phyloP scores from a whole-genome alignment of 176 grass and related monocot species.

The Hsuehochloa calcarea region DNA sequence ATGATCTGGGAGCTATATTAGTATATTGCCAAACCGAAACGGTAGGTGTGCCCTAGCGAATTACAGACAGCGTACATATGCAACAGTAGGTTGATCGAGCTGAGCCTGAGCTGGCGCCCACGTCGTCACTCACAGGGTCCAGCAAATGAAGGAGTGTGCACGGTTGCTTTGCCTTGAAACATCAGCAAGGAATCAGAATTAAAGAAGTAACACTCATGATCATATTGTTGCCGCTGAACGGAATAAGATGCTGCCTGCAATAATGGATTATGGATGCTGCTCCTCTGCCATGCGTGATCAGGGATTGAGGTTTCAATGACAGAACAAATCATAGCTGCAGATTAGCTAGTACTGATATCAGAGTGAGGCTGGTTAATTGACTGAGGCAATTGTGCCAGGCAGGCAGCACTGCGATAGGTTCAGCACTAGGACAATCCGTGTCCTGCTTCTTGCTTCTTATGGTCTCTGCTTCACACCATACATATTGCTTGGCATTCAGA shows the following conservation, averaged over 20 bases:
- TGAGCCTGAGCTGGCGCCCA: conserved; percentile 35
- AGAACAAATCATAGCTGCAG: not conserved
- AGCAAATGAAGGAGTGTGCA: not conserved
- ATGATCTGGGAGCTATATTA: conserved; percentile 7
- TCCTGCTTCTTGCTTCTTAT: not conserved
- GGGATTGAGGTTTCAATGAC: not conserved
- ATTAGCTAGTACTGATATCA: not conserved
- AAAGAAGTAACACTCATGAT: not conserved
- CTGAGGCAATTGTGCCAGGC: not conserved
- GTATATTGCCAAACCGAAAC: not conserved
- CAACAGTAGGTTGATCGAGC: not conserved
- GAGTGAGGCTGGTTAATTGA: not conserved
- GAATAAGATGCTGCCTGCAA: not conserved
- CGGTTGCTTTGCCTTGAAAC: conserved; percentile 21
- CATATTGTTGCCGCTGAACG: not conserved
- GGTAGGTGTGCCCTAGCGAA: not conserved
- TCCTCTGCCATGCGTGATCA: not conserved
- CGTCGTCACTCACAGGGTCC: conserved; percentile 12
- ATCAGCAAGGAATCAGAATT: conserved; percentile 20
- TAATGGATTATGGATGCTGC: not conserved
- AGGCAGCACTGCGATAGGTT: not conserved
- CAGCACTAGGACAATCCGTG: not conserved
- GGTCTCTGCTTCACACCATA: not conserved
- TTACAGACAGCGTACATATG: not conserved
- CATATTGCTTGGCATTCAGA: no score